A percentile compares a stretch with the other conserved stretches of the same genome.
Evolutionary conservation across 1,284 basidiomycete species (phyloP).

Genomic region (Mycena sp.): DNA sequence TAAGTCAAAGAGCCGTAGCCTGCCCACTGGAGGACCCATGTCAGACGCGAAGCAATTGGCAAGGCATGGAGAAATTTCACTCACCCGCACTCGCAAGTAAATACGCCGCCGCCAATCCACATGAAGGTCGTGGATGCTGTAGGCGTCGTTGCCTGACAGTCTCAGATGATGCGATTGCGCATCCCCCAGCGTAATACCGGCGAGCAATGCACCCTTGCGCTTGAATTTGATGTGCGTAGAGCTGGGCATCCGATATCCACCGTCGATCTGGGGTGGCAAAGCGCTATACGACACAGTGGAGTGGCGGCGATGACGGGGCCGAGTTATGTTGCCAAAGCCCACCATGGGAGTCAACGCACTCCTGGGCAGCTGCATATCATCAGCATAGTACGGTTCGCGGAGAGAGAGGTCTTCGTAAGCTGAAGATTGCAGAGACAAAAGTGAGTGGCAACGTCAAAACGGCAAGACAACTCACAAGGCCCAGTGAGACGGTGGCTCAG

Average conservation of each 20-base stretch:
- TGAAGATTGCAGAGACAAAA: slow-evolving; percentile 32
- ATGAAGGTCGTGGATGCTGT: slow-evolving; percentile 69
- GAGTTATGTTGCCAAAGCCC: slow-evolving; percentile 38
- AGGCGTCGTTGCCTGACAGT: slow-evolving; percentile 67
- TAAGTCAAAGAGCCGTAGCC: slow-evolving; percentile 78
- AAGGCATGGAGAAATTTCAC: slow-evolving; percentile 29
- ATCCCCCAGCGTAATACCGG: slow-evolving; percentile 74
- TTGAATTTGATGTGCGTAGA: slow-evolving; percentile 73
- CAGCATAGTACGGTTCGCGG: slow-evolving; percentile 48
- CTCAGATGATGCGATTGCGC: slow-evolving; percentile 68
- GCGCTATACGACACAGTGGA: slow-evolving; percentile 65
- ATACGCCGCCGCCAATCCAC: slow-evolving; percentile 68
- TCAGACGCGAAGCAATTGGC: not conserved
- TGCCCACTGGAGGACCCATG: slow-evolving; percentile 61
- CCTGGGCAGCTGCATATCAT: slow-evolving; percentile 44
- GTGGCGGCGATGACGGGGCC: slow-evolving; percentile 57
- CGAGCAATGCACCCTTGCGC: slow-evolving; percentile 69
- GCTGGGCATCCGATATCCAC: slow-evolving; percentile 56
- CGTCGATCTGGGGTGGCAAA: slow-evolving; percentile 42
- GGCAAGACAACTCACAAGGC: slow-evolving; percentile 40
- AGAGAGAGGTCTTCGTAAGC: slow-evolving; percentile 59
- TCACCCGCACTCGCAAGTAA: slow-evolving; percentile 68
- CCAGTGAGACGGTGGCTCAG: slow-evolving; percentile 44
- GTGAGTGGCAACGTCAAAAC: slow-evolving; percentile 1
- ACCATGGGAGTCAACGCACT: slow-evolving; percentile 46